phyloP scores from a whole-genome alignment of 163 green algal species.

The Chlamydomonas reinhardtii region DNA sequence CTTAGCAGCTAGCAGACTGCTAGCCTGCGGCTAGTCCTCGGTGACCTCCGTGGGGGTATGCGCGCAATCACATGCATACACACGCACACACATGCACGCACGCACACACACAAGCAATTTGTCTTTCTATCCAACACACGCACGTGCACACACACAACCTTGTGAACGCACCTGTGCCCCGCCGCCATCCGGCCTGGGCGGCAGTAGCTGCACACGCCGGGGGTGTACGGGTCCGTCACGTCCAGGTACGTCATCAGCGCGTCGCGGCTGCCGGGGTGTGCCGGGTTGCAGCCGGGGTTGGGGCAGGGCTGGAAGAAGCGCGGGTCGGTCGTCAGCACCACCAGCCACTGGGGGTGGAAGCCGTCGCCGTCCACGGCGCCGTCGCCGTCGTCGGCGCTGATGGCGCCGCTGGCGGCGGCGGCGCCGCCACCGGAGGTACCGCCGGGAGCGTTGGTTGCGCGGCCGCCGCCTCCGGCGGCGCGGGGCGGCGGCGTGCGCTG shows the following conservation, averaged over 20 bases:
- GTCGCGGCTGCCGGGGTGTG: conserved; percentile 44
- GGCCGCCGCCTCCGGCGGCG: too few species aligned
- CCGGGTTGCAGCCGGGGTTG: conserved; percentile 6
- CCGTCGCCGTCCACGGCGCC: too few species aligned
- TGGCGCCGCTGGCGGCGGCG: background rate
- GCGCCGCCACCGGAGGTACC: too few species aligned
- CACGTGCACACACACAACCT: background rate
- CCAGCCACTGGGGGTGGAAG: conserved; percentile 48
- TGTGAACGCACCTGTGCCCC: conserved; percentile 13
- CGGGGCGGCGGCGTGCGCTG: too few species aligned
- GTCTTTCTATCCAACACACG: background rate
- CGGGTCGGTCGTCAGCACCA: conserved; percentile 40
- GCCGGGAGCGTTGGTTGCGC: too few species aligned
- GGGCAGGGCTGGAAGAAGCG: conserved; percentile 36
- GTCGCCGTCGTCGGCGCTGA: background rate
- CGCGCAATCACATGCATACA: too few species aligned
- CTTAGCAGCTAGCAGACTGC: too few species aligned
- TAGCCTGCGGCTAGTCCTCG: too few species aligned
- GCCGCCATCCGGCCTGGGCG: background rate
- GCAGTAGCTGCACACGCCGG: conserved; percentile 47
- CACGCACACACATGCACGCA: too few species aligned
- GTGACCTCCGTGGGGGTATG: too few species aligned
- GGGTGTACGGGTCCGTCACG: background rate
- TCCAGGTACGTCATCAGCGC: conserved; percentile 47
- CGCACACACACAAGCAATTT: too few species aligned